Evolutionary conservation across 129 eudicot genomes (phyloP).

Genomic region (Mikania micrantha): DNA sequence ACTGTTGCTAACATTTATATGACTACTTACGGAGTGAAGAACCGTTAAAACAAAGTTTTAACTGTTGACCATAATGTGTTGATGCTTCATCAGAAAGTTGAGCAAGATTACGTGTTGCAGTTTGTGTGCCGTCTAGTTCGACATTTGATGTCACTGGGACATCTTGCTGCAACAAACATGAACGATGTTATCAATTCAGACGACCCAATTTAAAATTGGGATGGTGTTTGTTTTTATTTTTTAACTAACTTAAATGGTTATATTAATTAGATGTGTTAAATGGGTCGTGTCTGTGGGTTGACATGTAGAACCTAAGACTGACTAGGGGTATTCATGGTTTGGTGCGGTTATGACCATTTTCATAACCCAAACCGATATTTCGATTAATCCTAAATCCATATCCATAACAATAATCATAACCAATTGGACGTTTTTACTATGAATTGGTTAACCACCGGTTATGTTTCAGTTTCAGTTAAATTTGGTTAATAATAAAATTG

Average conservation of each 20-base stretch:
- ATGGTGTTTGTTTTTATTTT: not conserved
- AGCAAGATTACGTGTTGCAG: slow-evolving; percentile 12
- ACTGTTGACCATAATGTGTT: not conserved
- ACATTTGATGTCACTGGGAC: slow-evolving; percentile 17
- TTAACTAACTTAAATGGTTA: not conserved
- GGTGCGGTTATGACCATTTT: too few relatives aligned
- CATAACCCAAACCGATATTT: too few relatives aligned
- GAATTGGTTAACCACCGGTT: too few relatives aligned
- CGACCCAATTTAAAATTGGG: not conserved
- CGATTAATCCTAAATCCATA: too few relatives aligned
- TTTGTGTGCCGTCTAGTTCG: not conserved
- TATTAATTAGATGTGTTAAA: not conserved
- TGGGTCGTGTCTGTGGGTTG: not conserved
- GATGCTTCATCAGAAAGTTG: not conserved
- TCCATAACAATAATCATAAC: too few relatives aligned
- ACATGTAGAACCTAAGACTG: not conserved
- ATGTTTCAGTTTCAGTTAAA: too few relatives aligned
- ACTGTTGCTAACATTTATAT: not conserved
- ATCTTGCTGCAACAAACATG: slow-evolving; percentile 7
- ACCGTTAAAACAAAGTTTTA: slow-evolving; percentile 32
- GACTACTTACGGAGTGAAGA: slow-evolving; percentile 30
- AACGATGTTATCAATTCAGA: not conserved
- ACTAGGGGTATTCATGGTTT: too few relatives aligned
- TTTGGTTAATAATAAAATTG: too few relatives aligned
- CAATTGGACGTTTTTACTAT: too few relatives aligned